Conservation (phyloP, 805 yeast genomes). For the Candida hispaniensis region DNA sequence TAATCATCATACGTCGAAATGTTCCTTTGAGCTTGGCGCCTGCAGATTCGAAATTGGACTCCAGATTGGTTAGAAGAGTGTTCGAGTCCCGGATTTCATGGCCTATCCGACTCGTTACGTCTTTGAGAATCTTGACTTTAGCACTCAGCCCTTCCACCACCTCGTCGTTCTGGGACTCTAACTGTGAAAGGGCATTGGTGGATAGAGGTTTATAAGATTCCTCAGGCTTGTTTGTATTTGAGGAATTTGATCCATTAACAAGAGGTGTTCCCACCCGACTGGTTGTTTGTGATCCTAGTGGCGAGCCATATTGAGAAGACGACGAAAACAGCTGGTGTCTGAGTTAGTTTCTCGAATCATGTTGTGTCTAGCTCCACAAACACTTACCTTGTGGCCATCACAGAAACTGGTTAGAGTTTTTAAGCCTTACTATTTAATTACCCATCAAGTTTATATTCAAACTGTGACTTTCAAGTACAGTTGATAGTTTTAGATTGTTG, state of each 20-base stretch:
- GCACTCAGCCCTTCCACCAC: slow-evolving; percentile 44
- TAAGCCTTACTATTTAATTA: no score
- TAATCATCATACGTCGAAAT: slow-evolving; percentile 44
- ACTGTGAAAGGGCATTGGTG: slow-evolving; percentile 37
- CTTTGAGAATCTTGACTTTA: slow-evolving; percentile 45
- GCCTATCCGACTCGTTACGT: slow-evolving; percentile 39
- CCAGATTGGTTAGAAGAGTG: slow-evolving; percentile 35
- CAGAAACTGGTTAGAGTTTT: no score
- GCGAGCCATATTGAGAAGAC: slow-evolving; percentile 14
- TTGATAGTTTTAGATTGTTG: no score
- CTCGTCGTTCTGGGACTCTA: slow-evolving; percentile 59
- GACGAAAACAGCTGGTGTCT: slow-evolving; percentile 15
- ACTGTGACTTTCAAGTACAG: no score
- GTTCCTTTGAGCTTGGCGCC: slow-evolving; percentile 41
- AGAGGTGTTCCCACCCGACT: slow-evolving; percentile 13
- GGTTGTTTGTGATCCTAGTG: slow-evolving; percentile 9
- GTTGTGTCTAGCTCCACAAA: not conserved
- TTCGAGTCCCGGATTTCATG: slow-evolving; percentile 50
- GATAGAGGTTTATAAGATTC: no score
- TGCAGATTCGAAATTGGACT: slow-evolving; percentile 39
- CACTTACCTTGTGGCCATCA: slow-evolving; percentile 14
- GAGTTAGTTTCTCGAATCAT: slow-evolving; percentile 1
- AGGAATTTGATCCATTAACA: no score
- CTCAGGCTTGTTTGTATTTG: no score
- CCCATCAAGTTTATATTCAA: no score